Evolutionary conservation across 768 basidiomycete species (phyloP).

Genomic region (Clitopilus hobsonii): DNA sequence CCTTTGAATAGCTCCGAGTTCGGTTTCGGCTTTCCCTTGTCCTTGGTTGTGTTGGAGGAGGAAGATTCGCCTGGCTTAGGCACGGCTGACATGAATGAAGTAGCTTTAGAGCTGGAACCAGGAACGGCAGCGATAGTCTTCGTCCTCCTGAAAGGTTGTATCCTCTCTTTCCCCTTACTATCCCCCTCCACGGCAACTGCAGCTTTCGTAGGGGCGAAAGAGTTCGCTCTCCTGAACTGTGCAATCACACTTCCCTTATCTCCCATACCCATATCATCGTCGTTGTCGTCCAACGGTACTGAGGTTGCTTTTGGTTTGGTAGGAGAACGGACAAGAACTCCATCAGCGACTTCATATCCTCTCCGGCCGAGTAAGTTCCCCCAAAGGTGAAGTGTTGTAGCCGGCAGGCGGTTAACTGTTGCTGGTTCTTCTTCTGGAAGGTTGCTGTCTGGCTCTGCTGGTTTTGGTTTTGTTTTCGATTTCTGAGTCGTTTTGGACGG

Average conservation of each 20-base stretch:
- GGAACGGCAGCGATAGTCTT: conserved; percentile 21
- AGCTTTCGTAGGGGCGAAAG: conserved; percentile 46
- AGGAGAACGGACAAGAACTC: conserved; percentile 59
- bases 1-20: conserved; percentile 24
- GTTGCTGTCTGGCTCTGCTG: conserved; percentile 14
- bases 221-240: conserved; percentile 58
- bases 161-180: no score
- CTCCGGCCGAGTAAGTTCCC: conserved; percentile 59
- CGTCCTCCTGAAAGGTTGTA: conserved; percentile 44
- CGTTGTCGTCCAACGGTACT: conserved; percentile 11
- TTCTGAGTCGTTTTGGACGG: no score
- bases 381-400: conserved; percentile 67
- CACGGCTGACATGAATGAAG: conserved; percentile 13
- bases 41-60: no score
- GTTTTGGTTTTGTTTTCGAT: no score
- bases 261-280: neutral
- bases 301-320: conserved; percentile 32
- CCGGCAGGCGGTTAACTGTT: conserved; percentile 52
- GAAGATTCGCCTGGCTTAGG: neutral
- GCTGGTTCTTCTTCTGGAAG: conserved; percentile 55
- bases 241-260: conserved; percentile 43
- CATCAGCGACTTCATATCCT: conserved; percentile 58
- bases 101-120: neutral
- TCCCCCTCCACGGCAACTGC: no score
- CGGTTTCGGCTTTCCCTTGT: neutral